A percentile compares a stretch with the other conserved stretches of the same genome.
Evolutionary conservation across 352 stramenopile genomes (phyloP).

Genomic region (Vaucheria bursata): DNA sequence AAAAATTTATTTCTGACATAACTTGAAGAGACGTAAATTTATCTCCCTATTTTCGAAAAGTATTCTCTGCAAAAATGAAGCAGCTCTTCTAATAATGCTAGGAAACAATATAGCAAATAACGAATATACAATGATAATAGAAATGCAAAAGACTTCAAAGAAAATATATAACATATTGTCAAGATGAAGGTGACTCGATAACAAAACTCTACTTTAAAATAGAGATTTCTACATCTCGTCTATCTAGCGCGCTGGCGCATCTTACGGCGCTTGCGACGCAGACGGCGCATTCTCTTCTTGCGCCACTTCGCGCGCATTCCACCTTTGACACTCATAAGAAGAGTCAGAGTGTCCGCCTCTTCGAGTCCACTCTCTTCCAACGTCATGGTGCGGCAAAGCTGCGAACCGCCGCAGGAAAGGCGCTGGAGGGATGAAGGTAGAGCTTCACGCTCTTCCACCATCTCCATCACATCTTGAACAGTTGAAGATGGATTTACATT

Average conservation of each 20-base stretch:
- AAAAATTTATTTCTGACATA: too few species aligned
- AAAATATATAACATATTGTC: too few species aligned
- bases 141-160: too few species aligned
- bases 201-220: too few species aligned
- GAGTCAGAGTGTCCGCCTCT: conserved; percentile 74
- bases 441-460: conserved; percentile 73
- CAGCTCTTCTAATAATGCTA: too few species aligned
- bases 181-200: too few species aligned
- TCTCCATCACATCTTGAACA: conserved; percentile 63
- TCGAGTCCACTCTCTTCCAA: conserved; percentile 69
- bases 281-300: conserved; percentile 82
- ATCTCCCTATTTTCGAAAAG: too few species aligned
- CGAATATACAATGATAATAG: too few species aligned
- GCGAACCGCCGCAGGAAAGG: conserved; percentile 66
- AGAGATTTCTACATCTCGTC: too few species aligned
- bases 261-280: conserved; percentile 82
- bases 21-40: too few species aligned
- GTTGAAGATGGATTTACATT: conserved; percentile 35
- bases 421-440: conserved; percentile 63
- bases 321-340: conserved; percentile 69
- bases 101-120: too few species aligned
- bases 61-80: too few species aligned
- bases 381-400: conserved; percentile 53
- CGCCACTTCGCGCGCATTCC: conserved; percentile 83
- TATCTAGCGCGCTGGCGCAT: conserved; percentile 85